Base-by-base conservation (phyloP, 2,329 filamentous ascomycete species). In the Penicillium sp. region DNA sequence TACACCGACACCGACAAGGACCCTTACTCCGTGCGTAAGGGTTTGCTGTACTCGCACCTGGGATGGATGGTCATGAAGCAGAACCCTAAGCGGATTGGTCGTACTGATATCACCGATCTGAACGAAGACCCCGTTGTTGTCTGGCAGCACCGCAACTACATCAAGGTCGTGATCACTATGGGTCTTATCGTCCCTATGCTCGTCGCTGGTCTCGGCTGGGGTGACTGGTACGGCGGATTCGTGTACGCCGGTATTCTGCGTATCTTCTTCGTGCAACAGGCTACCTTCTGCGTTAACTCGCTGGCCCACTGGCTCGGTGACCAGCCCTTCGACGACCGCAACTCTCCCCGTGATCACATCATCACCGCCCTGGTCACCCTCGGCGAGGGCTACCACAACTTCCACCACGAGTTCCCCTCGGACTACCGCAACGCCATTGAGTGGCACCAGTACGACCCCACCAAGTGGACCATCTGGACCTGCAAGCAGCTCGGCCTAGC, bases 1-100 rank as follows among this genome's bases (percentile, higher is more conserved):
- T 95, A 94, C 75, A 95, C 91, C 79, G 91, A 95, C 72, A 95
- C 90, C 69, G 89, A 92, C 37, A 94, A 94, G 81, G 90, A 95
- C 66, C 91, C 90, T 48, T 95, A 95, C 81, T 92, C 89, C 24
- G 90, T 95, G 66, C 87, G 89, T 78, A 95, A 95, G 82, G 90
- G 90, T 65, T 82, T 94, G 48, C 77, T 91, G 65, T 93, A 92
- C 83, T 91, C 85, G 51, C 88, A 91, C 78, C 80, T 95, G 55
- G 90, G 90, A 68, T 95, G 90, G 90, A 94, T 95, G 89, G 77
- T 95, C 69, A 86, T 95, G 83, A 93, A 93, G 82, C 90, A 95
- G 79, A 93, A 95, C 80, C 89, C 90, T 63, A 93, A 93, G 83
- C 84, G 88, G 61, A 90, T 91, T 68, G 91, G 91, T 69, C 89